Conservation (phyloP, 441 rosid species). For the Oxalis stricta region DNA sequence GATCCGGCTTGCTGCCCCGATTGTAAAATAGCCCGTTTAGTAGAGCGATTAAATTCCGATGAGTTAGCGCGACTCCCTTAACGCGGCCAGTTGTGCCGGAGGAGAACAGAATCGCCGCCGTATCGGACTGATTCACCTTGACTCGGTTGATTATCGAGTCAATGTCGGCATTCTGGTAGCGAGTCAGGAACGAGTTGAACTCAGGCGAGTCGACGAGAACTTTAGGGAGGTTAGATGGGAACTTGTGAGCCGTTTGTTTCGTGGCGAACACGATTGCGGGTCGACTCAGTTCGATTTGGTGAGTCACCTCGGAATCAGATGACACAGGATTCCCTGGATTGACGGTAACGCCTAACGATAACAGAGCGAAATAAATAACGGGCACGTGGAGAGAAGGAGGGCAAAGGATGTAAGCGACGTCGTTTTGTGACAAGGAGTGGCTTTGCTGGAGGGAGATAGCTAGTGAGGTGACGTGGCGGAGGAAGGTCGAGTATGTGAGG, state of each 20-base stretch:
- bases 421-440: slow-evolving; percentile 25
- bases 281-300: slow-evolving; percentile 38
- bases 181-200: slow-evolving; percentile 35
- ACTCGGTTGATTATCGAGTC: neutral
- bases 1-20: neutral
- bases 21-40: slow-evolving; percentile 24
- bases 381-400: slow-evolving; percentile 59
- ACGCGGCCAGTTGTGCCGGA: slow-evolving; percentile 79
- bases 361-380: slow-evolving; percentile 54
- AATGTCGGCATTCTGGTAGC: neutral
- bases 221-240: slow-evolving; percentile 35
- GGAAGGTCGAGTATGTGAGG: slow-evolving; percentile 36
- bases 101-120: slow-evolving; percentile 67
- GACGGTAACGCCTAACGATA: slow-evolving; percentile 52
- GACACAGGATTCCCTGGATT: slow-evolving; percentile 70
- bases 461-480: slow-evolving; percentile 29
- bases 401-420: slow-evolving; percentile 58
- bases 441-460: slow-evolving; percentile 22
- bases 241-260: slow-evolving; percentile 29
- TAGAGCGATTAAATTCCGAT: slow-evolving; percentile 54
- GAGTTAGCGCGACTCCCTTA: slow-evolving; percentile 58
- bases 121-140: slow-evolving; percentile 40
- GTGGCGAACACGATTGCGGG: slow-evolving; percentile 75
- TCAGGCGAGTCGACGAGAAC: slow-evolving; percentile 66
- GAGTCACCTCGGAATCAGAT: slow-evolving; percentile 46